phyloP scores from a whole-genome alignment of 108 stramenopile genomes.

The Fistulifera pelliculosa region DNA sequence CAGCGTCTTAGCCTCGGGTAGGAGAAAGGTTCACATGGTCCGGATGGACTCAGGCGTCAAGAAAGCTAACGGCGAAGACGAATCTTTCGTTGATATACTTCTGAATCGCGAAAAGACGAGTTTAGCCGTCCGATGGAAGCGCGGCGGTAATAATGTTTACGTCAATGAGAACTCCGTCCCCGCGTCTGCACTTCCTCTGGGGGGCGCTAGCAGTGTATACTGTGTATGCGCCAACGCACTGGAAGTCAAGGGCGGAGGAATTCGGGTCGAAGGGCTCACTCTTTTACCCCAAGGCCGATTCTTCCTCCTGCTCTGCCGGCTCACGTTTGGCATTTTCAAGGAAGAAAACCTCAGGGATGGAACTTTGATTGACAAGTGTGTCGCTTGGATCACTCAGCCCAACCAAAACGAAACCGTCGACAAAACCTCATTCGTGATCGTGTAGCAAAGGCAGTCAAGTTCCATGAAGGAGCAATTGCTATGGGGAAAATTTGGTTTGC shows the following conservation, averaged over 20 bases:
- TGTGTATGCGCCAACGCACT: conserved; percentile 44
- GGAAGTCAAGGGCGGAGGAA: conserved; percentile 38
- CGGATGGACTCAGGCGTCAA: conserved; percentile 2
- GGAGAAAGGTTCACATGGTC: conserved; percentile 27
- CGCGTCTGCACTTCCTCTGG: conserved; percentile 16
- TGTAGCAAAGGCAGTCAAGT: conserved; percentile 32
- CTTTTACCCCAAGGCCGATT: conserved; percentile 41
- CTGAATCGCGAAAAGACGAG: conserved; percentile 1
- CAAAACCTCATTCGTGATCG: conserved; percentile 12
- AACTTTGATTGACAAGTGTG: neutral
- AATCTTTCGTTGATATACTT: neutral
- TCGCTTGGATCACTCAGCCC: neutral
- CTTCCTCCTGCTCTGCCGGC: conserved; percentile 31
- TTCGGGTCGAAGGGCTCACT: conserved; percentile 42
- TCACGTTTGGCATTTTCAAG: conserved; percentile 32
- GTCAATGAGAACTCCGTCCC: conserved; percentile 29
- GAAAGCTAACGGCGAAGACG: neutral
- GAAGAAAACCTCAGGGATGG: neutral
- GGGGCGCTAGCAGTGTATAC: conserved; percentile 5
- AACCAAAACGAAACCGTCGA: neutral
- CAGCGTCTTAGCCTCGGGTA: conserved; percentile 53
- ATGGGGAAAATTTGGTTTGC: conserved; percentile 63
- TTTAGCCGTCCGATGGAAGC: conserved; percentile 16
- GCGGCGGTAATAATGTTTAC: conserved; percentile 16
- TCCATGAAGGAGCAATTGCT: conserved; percentile 25